These are phyloP conservation scores for Astathelohania contejeani DNA, from an alignment of 371 early-diverging fungal genomes.

Conservation along the genomic window DNA sequence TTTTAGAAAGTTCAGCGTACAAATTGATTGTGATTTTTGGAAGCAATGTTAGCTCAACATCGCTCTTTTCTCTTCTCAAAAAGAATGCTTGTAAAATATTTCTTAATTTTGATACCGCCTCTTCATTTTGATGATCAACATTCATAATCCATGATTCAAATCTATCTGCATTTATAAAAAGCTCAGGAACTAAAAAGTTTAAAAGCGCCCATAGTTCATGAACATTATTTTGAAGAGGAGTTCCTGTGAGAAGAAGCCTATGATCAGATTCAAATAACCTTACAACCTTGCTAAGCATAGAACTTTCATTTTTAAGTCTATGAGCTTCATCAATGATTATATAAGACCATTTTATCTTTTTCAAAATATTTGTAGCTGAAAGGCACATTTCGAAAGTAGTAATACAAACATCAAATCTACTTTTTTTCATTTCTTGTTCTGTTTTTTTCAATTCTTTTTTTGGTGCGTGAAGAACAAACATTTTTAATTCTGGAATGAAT, in stretches of 20 bases:
- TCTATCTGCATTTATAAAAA: conserved; percentile 71
- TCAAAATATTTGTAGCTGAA: conserved; percentile 64
- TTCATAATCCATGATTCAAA: conserved; percentile 73
- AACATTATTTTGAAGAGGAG: conserved; percentile 89
- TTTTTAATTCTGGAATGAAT: conserved; percentile 76
- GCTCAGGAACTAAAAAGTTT: conserved; percentile 84
- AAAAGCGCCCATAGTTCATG: conserved; percentile 94
- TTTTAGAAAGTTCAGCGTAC: conserved; percentile 74
- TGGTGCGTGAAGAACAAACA: conserved; percentile 74
- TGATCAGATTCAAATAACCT: conserved; percentile 67
- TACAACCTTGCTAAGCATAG: conserved; percentile 71
- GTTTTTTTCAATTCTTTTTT: conserved; percentile 58
- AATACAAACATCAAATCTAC: conserved; percentile 74
- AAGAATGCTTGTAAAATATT: conserved; percentile 73
- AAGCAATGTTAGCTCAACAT: conserved; percentile 76
- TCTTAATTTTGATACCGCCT: conserved; percentile 49
- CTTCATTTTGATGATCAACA: conserved; percentile 46
- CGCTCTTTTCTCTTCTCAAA: conserved; percentile 84
- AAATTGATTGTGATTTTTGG: conserved; percentile 87
- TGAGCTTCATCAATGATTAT: conserved; percentile 97
- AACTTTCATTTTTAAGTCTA: conserved; percentile 92
- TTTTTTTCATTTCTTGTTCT: conserved; percentile 53
- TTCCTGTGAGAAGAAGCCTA: conserved; percentile 86
- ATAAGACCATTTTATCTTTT: conserved; percentile 72
- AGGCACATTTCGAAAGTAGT: conserved; percentile 93